Evolutionary conservation across 2,329 filamentous ascomycete genomes (phyloP).

Genomic region (Graphilbum sp.): DNA sequence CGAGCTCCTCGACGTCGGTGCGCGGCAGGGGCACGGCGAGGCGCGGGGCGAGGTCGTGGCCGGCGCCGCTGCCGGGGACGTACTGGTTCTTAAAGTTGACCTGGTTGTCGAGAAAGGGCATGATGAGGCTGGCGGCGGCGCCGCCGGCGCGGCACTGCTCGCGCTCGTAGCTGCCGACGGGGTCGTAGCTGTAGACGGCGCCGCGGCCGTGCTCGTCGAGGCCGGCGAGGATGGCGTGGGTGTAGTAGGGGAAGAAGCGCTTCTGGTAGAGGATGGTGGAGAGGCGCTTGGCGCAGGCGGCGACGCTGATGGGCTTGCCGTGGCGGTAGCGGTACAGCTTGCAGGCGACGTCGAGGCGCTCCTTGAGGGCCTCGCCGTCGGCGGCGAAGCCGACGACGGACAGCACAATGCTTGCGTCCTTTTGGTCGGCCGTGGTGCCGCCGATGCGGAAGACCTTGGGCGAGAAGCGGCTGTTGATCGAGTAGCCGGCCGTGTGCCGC

Average conservation of each 20-base stretch:
- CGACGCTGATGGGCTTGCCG: conserved; percentile 87
- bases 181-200: conserved; percentile 93
- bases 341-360: conserved; percentile 83
- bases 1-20: conserved; percentile 64
- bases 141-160: conserved; percentile 92
- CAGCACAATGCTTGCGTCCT: conserved; percentile 72
- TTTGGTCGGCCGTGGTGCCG: conserved; percentile 70
- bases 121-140: conserved; percentile 85
- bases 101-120: conserved; percentile 98
- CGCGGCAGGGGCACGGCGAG: conserved; percentile 53
- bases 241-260: conserved; percentile 98
- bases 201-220: conserved; percentile 90
- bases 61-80: conserved; percentile 67
- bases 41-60: conserved; percentile 62
- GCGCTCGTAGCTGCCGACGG: conserved; percentile 91
- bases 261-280: conserved; percentile 94
- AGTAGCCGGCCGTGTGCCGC: conserved; percentile 88
- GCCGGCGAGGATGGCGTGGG: conserved; percentile 83
- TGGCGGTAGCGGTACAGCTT: conserved; percentile 99
- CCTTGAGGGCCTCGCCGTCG: conserved; percentile 84
- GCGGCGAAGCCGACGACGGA: conserved; percentile 93
- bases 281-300: conserved; percentile 85
- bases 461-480: conserved; percentile 91
- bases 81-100: conserved; percentile 99
- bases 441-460: conserved; percentile 98